Conservation (phyloP, 2,329 filamentous ascomycete genomes). For the Akanthomyces dipterigenus region DNA sequence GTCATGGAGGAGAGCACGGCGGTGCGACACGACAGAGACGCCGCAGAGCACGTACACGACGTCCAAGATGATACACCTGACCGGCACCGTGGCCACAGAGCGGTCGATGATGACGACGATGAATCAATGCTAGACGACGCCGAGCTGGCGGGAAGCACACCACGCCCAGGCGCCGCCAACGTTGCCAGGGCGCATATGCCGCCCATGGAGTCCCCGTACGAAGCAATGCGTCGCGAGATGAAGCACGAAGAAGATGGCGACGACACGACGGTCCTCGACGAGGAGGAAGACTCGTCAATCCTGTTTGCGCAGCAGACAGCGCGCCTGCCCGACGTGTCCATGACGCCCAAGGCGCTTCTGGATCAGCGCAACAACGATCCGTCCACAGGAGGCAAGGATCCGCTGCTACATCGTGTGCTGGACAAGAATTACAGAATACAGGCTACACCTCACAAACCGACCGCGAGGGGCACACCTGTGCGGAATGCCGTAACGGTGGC, state of each 20-base stretch:
- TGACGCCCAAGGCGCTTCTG: slow-evolving; percentile 49
- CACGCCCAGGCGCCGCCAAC: slow-evolving; percentile 47
- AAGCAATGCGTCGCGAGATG: slow-evolving; percentile 63
- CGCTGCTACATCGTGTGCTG: slow-evolving; percentile 80
- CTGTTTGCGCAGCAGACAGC: slow-evolving; percentile 47
- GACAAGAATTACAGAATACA: slow-evolving; percentile 94
- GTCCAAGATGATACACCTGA: slow-evolving; percentile 30
- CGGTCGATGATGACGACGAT: slow-evolving; percentile 30
- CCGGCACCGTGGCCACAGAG: slow-evolving; percentile 19
- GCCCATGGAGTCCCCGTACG: slow-evolving; percentile 69
- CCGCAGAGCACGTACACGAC: slow-evolving; percentile 33
- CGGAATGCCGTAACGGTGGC: slow-evolving; percentile 32
- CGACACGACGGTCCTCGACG: slow-evolving; percentile 28
- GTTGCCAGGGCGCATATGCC: slow-evolving; percentile 49
- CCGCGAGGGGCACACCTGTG: slow-evolving; percentile 38
- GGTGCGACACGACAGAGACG: slow-evolving; percentile 48
- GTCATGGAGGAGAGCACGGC: slow-evolving; percentile 46
- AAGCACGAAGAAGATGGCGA: slow-evolving; percentile 36
- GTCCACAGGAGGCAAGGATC: slow-evolving; percentile 51
- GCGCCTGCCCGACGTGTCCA: slow-evolving; percentile 54
- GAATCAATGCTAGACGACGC: slow-evolving; percentile 64
- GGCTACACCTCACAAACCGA: slow-evolving; percentile 71
- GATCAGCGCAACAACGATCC: slow-evolving; percentile 26
- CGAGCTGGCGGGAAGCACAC: slow-evolving; percentile 61
- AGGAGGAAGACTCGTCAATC: slow-evolving; percentile 38